phyloP scores from a whole-genome alignment of 106 monocot genomes.

The Iris macrosiphon region DNA sequence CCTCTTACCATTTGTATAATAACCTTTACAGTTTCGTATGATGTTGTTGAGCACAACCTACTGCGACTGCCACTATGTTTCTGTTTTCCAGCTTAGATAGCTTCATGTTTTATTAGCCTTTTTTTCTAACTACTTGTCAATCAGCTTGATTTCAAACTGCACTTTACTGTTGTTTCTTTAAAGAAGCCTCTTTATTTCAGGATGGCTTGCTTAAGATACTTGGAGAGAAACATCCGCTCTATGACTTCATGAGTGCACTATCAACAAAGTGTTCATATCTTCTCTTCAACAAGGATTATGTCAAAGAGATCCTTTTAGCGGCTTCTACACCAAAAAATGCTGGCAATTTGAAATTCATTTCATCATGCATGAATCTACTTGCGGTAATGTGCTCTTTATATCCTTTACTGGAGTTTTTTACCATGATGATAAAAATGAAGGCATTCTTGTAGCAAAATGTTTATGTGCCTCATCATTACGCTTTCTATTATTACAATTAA shows the following conservation, averaged over 20 bases:
- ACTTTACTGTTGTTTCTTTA: neutral
- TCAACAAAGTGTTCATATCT: slow-evolving; percentile 86
- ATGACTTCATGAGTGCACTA: slow-evolving; percentile 81
- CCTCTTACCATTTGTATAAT: no score
- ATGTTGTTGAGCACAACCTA: no score
- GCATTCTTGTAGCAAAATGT: no score
- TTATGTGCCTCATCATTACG: no score
- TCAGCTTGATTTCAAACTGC: no score
- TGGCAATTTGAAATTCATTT: slow-evolving; percentile 38
- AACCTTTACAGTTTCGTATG: no score
- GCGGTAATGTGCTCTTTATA: slow-evolving; percentile 52
- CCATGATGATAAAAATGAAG: no score
- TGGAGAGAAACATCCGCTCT: slow-evolving; percentile 76
- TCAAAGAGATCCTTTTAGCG: slow-evolving; percentile 61
- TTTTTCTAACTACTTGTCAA: no score
- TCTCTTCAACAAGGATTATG: slow-evolving; percentile 79
- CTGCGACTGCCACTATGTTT: no score
- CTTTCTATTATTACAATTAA: no score
- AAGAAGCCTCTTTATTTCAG: slow-evolving; percentile 27
- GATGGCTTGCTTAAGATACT: slow-evolving; percentile 87
- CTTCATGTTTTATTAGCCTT: no score
- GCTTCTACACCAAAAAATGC: slow-evolving; percentile 35
- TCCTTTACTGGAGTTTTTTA: neutral
- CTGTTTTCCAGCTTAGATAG: no score
- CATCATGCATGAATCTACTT: slow-evolving; percentile 81